Percentiles rank a stretch among this genome's conserved stretches.
phyloP scores from a whole-genome alignment of 208 protist species.

The Trypanosoma rangeli region DNA sequence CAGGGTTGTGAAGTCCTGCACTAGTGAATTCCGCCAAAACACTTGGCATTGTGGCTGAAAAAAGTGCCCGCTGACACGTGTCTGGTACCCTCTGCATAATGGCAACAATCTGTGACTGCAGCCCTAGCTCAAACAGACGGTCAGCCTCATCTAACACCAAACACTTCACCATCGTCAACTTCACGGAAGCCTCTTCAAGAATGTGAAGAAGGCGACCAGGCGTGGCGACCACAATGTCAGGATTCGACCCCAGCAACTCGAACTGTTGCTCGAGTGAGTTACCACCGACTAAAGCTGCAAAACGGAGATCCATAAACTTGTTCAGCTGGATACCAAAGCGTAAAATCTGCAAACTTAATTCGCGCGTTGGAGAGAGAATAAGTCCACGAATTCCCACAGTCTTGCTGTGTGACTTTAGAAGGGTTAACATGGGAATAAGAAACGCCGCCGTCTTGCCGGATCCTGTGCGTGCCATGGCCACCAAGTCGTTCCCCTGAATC shows the following conservation, averaged over 20 bases:
- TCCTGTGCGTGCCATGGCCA: constrained; percentile 99
- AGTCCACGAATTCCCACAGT: constrained; percentile 96
- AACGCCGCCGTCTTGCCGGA: constrained; percentile 99
- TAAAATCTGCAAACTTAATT: constrained; percentile 98
- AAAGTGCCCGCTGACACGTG: constrained; percentile 95
- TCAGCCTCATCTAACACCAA: constrained; percentile 99
- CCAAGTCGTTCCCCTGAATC: constrained; percentile 96
- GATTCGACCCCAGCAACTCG: constrained; percentile 93
- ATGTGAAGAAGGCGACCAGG: constrained; percentile 99
- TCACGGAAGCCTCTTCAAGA: constrained; percentile 94
- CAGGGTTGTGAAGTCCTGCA: constrained; percentile 95
- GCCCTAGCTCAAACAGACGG: constrained; percentile 98
- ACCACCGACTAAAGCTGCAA: constrained; percentile 97
- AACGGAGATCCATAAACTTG: constrained; percentile 92
- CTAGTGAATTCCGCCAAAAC: constrained; percentile 98
- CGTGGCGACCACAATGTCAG: constrained; percentile 99
- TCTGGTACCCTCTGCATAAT: constrained; percentile 96
- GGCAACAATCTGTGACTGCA: constrained; percentile 94
- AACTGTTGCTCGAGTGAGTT: constrained; percentile 98
- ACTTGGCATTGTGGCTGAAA: constrained; percentile 98
- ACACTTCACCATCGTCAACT: constrained; percentile 90
- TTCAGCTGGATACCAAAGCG: constrained; percentile 95
- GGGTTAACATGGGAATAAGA: constrained; percentile 97
- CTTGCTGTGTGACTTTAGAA: constrained; percentile 88
- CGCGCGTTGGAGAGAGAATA: constrained; percentile 98